Evolutionary conservation across 192 early-diverging fungal genomes (phyloP), one percentile per base, ranked within the genome.

Genomic region (Coemansia sp.): DNA sequence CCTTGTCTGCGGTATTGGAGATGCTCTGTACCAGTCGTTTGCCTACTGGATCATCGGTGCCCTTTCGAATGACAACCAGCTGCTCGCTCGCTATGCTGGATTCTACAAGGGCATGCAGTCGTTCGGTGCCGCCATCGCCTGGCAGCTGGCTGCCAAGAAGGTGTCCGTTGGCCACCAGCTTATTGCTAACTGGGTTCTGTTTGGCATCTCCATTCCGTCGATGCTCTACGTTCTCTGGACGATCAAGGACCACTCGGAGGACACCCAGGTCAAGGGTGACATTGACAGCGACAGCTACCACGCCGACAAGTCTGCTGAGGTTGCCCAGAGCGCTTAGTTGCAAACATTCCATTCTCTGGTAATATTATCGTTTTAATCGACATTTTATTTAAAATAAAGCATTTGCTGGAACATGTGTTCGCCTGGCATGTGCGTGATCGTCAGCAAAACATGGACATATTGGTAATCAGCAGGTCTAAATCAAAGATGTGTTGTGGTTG

Each of bases 31-130:
- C 78, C 90, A 92, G 69, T 73, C 71, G 57, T 84, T 70, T 42
- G 61, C 71, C 9, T 90, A 92, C 83, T 92, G 87, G 87, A 57
- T 92, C 19, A 82, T 92, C 71, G 90, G 90, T 21, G 82, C 88
- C 23, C 69, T 89, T 70, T 84, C 88, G n/a, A 90, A 92, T 66
- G 87, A 92, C 64, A 73, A 80, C 46, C 79, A 77, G 38, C 64
- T 69, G 53, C 63, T 82, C 41, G 78, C 86, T 8, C 78, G 84
- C 55, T 88, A 83, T 61, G 80, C 82, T 44, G 90, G 88, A 23
- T 90, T 86, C 81, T 92, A 92, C 83, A 92, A 92, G 82, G 85
- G 83, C 50, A 83, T 89, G 47, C 90, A 91, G 79, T 85, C 82
- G 42, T 79, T 80, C 48, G 84, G 78, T 19, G 80, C 62, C 42